phyloP scores from a whole-genome alignment of 176 grass and related monocot genomes.

The Alloteropsis semialata region DNA sequence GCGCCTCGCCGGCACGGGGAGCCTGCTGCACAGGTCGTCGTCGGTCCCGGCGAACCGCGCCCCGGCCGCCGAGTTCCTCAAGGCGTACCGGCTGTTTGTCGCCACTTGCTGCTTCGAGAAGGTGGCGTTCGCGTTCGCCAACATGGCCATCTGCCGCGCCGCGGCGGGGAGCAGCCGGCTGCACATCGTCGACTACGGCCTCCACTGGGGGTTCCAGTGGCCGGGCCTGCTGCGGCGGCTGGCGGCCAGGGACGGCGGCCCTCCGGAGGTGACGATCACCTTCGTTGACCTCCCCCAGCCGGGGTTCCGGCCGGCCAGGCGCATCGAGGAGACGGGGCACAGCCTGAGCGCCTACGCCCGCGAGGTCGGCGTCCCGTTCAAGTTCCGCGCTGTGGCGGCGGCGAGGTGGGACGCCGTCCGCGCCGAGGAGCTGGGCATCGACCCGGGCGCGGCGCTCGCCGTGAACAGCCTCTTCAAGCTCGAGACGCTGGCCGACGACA shows the following conservation, averaged over 20 bases:
- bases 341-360: conserved; percentile 28
- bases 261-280: conserved; percentile 41
- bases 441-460: conserved; percentile 1
- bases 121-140: not conserved
- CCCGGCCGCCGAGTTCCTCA: not conserved
- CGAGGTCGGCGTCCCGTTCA: conserved; percentile 31
- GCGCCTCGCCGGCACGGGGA: not conserved
- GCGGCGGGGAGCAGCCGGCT: not conserved
- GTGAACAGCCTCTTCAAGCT: not conserved
- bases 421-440: not conserved
- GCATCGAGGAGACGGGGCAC: not conserved
- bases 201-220: not conserved
- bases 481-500: not conserved
- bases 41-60: too few relatives aligned
- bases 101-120: not conserved
- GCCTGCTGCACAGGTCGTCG: too few relatives aligned
- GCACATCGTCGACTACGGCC: not conserved
- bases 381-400: not conserved
- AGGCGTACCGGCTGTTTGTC: not conserved
- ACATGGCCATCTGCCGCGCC: not conserved
- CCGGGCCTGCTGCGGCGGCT: not conserved
- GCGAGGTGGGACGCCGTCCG: not conserved
- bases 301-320: not conserved
- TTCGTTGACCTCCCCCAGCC: conserved; percentile 21
- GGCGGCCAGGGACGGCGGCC: not conserved